phyloP scores from a whole-genome alignment of 768 basidiomycete species.

The Tulasnella sp. region DNA sequence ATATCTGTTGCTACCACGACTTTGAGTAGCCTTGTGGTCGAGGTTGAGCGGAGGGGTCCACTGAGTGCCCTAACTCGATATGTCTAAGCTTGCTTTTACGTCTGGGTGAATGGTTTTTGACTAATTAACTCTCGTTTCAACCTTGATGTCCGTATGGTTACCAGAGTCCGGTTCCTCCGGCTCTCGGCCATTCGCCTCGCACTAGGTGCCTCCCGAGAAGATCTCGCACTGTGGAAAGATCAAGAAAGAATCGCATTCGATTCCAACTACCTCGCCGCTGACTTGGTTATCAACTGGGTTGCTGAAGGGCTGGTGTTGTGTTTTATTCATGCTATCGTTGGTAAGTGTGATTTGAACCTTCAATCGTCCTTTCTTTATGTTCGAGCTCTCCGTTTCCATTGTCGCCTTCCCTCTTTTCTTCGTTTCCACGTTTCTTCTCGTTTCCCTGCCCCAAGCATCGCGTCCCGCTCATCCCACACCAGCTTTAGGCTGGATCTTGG shows the following conservation, averaged over 20 bases:
- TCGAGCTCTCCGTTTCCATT: not conserved
- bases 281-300: conserved; percentile 84
- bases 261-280: conserved; percentile 70
- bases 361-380: not conserved
- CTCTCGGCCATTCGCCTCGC: conserved; percentile 58
- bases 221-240: conserved; percentile 40
- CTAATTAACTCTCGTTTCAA: not conserved
- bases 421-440: not conserved
- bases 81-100: not conserved
- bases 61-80: not conserved
- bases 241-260: conserved; percentile 60
- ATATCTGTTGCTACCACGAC: not conserved
- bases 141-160: not conserved
- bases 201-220: conserved; percentile 49
- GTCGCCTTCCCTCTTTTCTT: not conserved
- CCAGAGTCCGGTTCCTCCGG: conserved; percentile 68
- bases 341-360: conserved; percentile 31
- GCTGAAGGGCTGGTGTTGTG: conserved; percentile 78
- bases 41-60: not conserved
- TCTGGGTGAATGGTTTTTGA: not conserved
- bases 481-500: not conserved
- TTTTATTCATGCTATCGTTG: conserved; percentile 75
- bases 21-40: not conserved
- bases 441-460: not conserved
- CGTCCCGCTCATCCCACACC: not conserved